These are phyloP conservation scores for Apiotrichum gamsii DNA, from an alignment of 1,284 basidiomycete genomes.

Conservation along the genomic window DNA sequence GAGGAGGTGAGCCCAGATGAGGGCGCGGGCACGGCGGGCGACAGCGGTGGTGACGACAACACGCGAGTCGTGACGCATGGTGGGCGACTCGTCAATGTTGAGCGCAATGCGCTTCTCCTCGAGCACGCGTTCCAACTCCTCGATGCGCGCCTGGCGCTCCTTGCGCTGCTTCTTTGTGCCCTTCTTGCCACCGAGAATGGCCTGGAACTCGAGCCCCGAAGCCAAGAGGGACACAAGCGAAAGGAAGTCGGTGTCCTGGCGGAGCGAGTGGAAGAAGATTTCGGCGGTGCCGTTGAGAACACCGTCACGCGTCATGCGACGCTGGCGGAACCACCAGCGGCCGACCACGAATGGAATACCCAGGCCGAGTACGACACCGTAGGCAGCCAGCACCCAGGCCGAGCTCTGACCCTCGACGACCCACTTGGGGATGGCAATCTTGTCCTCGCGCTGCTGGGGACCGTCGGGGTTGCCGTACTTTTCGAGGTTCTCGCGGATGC, in stretches of 20 bases:
- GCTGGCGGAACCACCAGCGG: conserved; percentile 95
- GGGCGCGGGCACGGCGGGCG: conserved; percentile 57
- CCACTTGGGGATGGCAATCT: conserved; percentile 93
- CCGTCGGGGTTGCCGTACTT: conserved; percentile 95
- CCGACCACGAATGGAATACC: conserved; percentile 82
- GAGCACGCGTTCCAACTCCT: conserved; percentile 58
- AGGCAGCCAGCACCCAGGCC: conserved; percentile 80
- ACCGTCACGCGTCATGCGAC: conserved; percentile 87
- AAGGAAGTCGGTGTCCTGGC: conserved; percentile 69
- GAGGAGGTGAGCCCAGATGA: conserved; percentile 82
- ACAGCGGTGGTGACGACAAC: conserved; percentile 31
- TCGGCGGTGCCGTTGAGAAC: conserved; percentile 78
- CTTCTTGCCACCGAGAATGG: conserved; percentile 27
- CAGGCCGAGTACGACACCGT: conserved; percentile 81
- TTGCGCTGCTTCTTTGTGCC: conserved; percentile 45
- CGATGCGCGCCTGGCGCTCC: conserved; percentile 50
- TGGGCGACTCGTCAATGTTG: conserved; percentile 28
- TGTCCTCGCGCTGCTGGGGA: conserved; percentile 87
- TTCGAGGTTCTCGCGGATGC: conserved; percentile 83
- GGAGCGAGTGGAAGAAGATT: conserved; percentile 78
- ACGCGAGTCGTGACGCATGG: conserved; percentile 29
- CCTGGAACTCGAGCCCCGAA: conserved; percentile 61
- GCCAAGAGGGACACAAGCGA: conserved; percentile 71
- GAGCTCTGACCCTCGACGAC: conserved; percentile 89
- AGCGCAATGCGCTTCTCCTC: conserved; percentile 50